Base-by-base conservation (phyloP, 345 rosid genomes). In the Boechera retrofracta region DNA sequence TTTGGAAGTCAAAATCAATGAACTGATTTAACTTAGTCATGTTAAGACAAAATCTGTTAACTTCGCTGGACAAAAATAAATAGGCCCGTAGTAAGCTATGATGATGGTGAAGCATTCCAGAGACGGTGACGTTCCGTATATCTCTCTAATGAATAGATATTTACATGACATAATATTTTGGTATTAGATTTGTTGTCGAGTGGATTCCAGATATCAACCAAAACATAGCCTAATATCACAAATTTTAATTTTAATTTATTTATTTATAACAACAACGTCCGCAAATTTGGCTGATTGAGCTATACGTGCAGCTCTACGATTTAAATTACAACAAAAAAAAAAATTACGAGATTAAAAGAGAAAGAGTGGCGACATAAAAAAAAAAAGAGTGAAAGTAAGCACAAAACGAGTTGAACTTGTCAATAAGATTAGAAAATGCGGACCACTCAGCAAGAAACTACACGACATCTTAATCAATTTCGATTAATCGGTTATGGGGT, bases 11-110 rank as follows among this genome's bases (percentile, higher is more conserved):
- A 44, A 44, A 44, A 44, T 13, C 16, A 44, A 5, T 13, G 49
- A 44, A 44, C 49, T 44, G 2, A 44, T 12, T 1, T 11, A 11
- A 44, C 48, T 44, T 39, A 9, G 4, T 10, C 42, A 39, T 54
- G 35, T 63, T 45, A 70, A 77, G 65, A 77, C 71, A 77, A 70
- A 70, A 69, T 35, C 59, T 45, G 70, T 70, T 77, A 63, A 77
- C 51, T 42, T 77, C 54, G 51, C 44, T 70, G 41, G 80, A 77
- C 75, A 77, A 76, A 76, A 76, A 15, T 52, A 62, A 63, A 44
- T 63, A 70, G 75, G 71, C 71, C 38, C 65, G 45, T 69, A 69
- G 64, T 53, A 69, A 69, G 75, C 48, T 61, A 69, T 6, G 48
- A 52, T 69, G 80, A 61, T 68, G 36, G 41, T 39, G 62, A 59